Evolutionary conservation across 805 yeast genomes (phyloP).

Genomic region (Grigorovia yakushimaensis): DNA sequence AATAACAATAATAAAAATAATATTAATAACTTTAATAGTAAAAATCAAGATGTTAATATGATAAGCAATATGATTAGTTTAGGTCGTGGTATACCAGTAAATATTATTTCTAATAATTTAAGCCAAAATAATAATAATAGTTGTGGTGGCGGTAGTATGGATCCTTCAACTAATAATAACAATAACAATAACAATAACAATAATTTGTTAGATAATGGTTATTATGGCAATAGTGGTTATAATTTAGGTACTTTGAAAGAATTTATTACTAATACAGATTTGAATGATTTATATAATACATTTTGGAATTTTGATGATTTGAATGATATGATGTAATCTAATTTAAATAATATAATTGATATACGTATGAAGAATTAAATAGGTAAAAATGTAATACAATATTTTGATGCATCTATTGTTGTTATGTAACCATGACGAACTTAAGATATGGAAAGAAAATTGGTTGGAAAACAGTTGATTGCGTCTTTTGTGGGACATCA

Average conservation of each 20-base stretch:
- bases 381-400: neutral
- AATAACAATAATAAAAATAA: neutral
- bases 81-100: neutral
- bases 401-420: neutral
- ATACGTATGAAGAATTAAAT: neutral
- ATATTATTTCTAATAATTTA: neutral
- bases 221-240: conserved; percentile 3
- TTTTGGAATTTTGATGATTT: conserved; percentile 18
- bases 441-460: no score
- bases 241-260: conserved; percentile 24
- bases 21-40: neutral
- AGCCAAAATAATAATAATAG: neutral
- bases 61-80: neutral
- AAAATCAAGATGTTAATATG: neutral
- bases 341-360: neutral
- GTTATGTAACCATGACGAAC: no score
- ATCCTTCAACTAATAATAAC: no score
- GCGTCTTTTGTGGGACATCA: no score
- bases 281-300: conserved; percentile 20
- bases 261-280: conserved; percentile 20
- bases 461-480: no score
- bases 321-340: neutral
- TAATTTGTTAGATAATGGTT: neutral
- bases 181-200: neutral
- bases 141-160: no score